Conservation (phyloP, 345 rosid genomes). For the Clausena lansium region DNA sequence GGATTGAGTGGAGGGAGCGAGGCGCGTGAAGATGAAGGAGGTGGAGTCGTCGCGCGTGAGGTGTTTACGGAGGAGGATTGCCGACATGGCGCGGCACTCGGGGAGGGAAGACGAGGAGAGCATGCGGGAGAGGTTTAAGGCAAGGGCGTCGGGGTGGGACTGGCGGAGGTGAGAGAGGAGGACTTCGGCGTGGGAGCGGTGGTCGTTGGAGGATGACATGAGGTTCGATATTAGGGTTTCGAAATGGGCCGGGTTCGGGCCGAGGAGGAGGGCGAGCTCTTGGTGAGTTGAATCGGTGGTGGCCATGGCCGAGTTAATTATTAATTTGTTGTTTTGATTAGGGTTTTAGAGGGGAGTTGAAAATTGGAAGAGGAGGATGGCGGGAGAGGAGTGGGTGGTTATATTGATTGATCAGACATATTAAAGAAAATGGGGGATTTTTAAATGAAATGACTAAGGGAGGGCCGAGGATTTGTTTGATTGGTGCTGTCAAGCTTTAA, state of each 20-base stretch:
- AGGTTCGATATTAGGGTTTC: constrained; percentile 62
- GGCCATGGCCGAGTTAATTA: constrained; percentile 21
- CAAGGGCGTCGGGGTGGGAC: constrained; percentile 53
- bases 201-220: constrained; percentile 74
- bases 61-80: constrained; percentile 66
- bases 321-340: too few species aligned
- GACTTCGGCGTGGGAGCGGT: constrained; percentile 63
- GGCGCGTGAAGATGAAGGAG: constrained; percentile 39
- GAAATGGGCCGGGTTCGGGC: constrained; percentile 54
- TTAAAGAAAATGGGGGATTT: not conserved
- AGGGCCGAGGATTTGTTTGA: not conserved
- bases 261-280: constrained; percentile 36
- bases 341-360: not conserved
- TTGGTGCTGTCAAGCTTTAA: not conserved
- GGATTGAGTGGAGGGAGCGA: constrained; percentile 40
- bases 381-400: not conserved
- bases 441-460: not conserved
- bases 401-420: not conserved
- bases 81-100: constrained; percentile 60
- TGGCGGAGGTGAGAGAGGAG: constrained; percentile 59
- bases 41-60: constrained; percentile 52
- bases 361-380: not conserved
- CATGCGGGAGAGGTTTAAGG: constrained; percentile 47
- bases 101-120: constrained; percentile 38
- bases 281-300: constrained; percentile 31